phyloP scores from a whole-genome alignment of 163 green algal genomes.

The Volvox carteri region DNA sequence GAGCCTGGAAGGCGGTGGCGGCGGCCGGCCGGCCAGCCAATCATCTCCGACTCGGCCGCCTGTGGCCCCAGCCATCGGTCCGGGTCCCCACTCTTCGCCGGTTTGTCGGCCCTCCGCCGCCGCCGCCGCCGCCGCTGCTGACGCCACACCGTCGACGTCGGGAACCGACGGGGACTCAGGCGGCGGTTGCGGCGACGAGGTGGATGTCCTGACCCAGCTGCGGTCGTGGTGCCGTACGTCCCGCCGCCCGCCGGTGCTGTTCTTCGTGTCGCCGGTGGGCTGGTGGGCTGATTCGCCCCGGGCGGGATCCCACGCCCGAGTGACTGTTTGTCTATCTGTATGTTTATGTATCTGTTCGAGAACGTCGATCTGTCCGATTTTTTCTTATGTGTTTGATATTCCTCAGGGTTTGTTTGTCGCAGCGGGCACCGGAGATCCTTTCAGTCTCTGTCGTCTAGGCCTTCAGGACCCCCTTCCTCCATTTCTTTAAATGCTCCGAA shows the following conservation, averaged over 20 bases:
- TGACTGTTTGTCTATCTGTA: no score
- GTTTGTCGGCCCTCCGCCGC: neutral
- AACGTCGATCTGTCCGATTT: no score
- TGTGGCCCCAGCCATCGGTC: neutral
- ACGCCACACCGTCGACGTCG: neutral
- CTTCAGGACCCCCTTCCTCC: no score
- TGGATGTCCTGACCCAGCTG: neutral
- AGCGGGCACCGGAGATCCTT: no score
- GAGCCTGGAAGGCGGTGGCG: neutral
- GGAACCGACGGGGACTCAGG: no score
- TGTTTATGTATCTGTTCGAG: no score
- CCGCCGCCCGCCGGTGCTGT: conserved; percentile 10
- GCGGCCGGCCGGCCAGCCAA: neutral
- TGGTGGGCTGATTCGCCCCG: neutral
- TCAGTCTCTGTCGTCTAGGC: no score
- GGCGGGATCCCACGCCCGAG: no score
- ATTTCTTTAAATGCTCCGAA: no score
- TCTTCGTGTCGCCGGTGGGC: conserved; percentile 38
- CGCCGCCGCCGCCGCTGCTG: neutral
- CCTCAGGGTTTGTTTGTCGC: no score
- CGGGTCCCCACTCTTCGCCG: neutral
- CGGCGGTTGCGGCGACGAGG: neutral
- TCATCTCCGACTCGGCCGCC: neutral
- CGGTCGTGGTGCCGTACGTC: neutral
- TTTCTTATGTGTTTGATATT: no score